phyloP scores from a whole-genome alignment of 2,329 filamentous ascomycete genomes.

The Phaeosphaeriaceae sp. region DNA sequence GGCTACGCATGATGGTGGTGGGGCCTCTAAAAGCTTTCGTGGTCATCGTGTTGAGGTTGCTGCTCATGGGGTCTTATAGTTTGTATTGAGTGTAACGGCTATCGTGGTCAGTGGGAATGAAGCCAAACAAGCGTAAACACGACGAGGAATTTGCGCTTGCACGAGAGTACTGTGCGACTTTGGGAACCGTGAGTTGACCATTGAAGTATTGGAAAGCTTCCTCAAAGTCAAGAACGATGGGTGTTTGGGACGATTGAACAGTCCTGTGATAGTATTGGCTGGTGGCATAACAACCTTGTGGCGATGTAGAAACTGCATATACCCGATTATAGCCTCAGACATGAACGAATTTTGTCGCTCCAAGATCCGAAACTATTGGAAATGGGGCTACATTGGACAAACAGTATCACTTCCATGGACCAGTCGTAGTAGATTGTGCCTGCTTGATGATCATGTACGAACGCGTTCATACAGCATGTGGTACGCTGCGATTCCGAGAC shows the following conservation, averaged over 20 bases:
- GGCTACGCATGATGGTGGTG: slow-evolving; percentile 30
- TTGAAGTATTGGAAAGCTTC: neutral
- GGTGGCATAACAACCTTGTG: too few species aligned
- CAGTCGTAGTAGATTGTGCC: neutral
- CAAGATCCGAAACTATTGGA: neutral
- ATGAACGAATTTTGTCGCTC: neutral
- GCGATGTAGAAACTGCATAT: neutral
- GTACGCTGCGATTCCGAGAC: neutral
- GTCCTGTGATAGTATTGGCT: neutral
- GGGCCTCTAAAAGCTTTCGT: neutral
- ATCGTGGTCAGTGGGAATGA: neutral
- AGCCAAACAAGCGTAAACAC: neutral
- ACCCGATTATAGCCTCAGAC: neutral
- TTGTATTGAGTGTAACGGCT: neutral
- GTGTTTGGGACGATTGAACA: neutral
- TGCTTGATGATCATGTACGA: neutral
- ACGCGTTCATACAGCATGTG: neutral
- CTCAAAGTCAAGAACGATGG: neutral
- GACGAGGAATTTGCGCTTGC: slow-evolving; percentile 13
- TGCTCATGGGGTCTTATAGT: slow-evolving; percentile 11
- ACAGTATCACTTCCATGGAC: neutral
- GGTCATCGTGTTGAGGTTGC: neutral
- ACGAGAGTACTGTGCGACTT: slow-evolving; percentile 16
- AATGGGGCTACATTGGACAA: neutral
- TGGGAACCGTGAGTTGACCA: neutral